Conservation (phyloP, 192 early-diverging fungal species). For the Thoreauomyces humboldtii region DNA sequence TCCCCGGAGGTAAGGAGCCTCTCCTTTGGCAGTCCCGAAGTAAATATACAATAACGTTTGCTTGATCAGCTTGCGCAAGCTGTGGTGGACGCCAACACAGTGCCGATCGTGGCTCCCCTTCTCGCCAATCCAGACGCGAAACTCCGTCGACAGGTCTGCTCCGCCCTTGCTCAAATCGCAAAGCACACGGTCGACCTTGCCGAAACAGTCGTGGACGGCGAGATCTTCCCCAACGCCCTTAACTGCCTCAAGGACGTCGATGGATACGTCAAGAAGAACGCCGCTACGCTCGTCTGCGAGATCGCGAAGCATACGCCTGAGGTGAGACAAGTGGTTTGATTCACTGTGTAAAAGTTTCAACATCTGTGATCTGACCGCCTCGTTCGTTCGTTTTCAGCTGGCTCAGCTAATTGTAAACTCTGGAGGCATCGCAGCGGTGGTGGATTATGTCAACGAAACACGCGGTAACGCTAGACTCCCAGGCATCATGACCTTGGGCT, state of each 20-base stretch:
- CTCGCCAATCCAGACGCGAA: conserved; percentile 54
- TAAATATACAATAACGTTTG: conserved; percentile 16
- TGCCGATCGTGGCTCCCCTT: conserved; percentile 50
- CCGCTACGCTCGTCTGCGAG: conserved; percentile 56
- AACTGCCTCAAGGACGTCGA: conserved; percentile 54
- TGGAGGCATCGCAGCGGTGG: conserved; percentile 54
- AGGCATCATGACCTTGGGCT: conserved; percentile 59
- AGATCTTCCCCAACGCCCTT: conserved; percentile 54
- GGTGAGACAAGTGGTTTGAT: too few species aligned
- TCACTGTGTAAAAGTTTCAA: too few species aligned
- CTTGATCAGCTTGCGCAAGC: conserved; percentile 50
- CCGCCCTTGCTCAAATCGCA: conserved; percentile 52
- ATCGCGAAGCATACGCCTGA: conserved; percentile 62
- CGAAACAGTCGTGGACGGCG: conserved; percentile 57
- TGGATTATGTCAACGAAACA: conserved; percentile 54
- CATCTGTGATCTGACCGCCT: too few species aligned
- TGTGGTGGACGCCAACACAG: conserved; percentile 56
- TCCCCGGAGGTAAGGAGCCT: conserved; percentile 47
- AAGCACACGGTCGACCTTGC: conserved; percentile 61
- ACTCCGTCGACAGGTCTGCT: conserved; percentile 54
- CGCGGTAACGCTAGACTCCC: conserved; percentile 53
- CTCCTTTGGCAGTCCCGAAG: conserved; percentile 2
- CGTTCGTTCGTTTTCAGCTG: conserved; percentile 38
- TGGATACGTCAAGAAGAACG: conserved; percentile 50
- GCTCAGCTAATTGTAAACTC: conserved; percentile 61